Conservation (phyloP, 352 stramenopile species). For the Plasmopara viticola region DNA sequence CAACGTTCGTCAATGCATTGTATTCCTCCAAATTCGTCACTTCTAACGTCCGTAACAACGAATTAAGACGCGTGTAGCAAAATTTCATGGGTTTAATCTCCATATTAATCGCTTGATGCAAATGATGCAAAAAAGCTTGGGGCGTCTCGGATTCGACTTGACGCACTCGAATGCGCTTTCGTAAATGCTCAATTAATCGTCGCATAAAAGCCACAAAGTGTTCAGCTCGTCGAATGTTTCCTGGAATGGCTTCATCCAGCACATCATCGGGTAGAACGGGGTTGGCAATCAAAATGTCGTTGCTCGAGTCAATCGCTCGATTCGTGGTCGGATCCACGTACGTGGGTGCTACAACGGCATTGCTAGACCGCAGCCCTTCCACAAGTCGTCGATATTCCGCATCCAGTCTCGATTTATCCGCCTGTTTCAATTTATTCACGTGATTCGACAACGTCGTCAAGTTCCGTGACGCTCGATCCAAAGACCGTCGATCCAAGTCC, state of each 20-base stretch:
- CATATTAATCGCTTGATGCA: constrained; percentile 90
- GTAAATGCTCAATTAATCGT: constrained; percentile 94
- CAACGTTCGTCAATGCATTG: constrained; percentile 91
- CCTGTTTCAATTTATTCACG: constrained; percentile 85
- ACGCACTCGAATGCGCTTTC: constrained; percentile 67
- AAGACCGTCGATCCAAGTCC: constrained; percentile 87
- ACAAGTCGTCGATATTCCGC: constrained; percentile 95
- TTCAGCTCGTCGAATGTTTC: constrained; percentile 96
- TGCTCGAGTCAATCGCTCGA: constrained; percentile 38
- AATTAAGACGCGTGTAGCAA: constrained; percentile 95
- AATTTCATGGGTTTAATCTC: constrained; percentile 98
- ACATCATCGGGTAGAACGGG: constrained; percentile 89
- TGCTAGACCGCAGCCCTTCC: constrained; percentile 91
- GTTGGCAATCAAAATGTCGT: constrained; percentile 69
- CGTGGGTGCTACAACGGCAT: constrained; percentile 50
- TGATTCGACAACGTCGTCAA: constrained; percentile 73
- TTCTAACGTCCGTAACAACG: constrained; percentile 93
- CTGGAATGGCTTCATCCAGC: constrained; percentile 95
- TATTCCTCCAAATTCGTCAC: constrained; percentile 97
- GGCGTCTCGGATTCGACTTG: constrained; percentile 96
- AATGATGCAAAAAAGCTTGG: constrained; percentile 93
- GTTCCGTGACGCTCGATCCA: constrained; percentile 91
- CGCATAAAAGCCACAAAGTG: constrained; percentile 98
- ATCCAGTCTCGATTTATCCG: constrained; percentile 88
- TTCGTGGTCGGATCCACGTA: constrained; percentile 41